phyloP scores from a whole-genome alignment of 345 rosid genomes.

The Diplotaxis tenuifolia region DNA sequence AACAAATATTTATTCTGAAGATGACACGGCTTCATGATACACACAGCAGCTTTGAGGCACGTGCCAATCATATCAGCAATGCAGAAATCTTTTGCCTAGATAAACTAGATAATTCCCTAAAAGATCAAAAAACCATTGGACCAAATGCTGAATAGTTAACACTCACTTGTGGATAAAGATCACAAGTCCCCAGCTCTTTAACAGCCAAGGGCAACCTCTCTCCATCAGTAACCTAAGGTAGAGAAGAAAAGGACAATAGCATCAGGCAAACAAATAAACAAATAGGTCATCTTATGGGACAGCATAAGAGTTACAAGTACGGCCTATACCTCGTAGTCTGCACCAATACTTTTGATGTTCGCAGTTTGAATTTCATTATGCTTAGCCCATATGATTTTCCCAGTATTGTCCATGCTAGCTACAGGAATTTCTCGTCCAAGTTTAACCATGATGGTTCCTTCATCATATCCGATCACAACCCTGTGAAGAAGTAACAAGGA shows the following conservation, averaged over 20 bases:
- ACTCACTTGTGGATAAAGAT: background rate
- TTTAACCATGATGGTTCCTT: background rate
- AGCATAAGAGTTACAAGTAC: background rate
- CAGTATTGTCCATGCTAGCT: background rate
- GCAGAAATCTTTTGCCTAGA: background rate
- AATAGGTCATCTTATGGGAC: background rate
- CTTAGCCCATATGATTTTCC: background rate
- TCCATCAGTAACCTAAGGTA: slow-evolving; percentile 83
- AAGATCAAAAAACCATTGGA: slow-evolving; percentile 17
- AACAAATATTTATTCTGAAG: slow-evolving; percentile 24
- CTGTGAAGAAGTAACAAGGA: background rate
- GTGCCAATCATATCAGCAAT: slow-evolving; percentile 18
- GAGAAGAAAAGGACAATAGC: background rate
- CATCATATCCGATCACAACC: background rate
- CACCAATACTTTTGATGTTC: background rate
- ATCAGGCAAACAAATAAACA: background rate
- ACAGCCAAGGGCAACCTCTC: slow-evolving; percentile 87
- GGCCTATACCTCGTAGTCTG: background rate
- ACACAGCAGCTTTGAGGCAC: slow-evolving; percentile 11
- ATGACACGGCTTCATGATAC: slow-evolving; percentile 1
- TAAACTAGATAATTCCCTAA: background rate
- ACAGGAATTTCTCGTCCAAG: background rate
- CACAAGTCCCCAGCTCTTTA: background rate
- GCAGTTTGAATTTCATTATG: background rate
- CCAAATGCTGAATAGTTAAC: background rate